Conservation (phyloP, 2,329 filamentous ascomycete species). For the Nemania sp. region DNA sequence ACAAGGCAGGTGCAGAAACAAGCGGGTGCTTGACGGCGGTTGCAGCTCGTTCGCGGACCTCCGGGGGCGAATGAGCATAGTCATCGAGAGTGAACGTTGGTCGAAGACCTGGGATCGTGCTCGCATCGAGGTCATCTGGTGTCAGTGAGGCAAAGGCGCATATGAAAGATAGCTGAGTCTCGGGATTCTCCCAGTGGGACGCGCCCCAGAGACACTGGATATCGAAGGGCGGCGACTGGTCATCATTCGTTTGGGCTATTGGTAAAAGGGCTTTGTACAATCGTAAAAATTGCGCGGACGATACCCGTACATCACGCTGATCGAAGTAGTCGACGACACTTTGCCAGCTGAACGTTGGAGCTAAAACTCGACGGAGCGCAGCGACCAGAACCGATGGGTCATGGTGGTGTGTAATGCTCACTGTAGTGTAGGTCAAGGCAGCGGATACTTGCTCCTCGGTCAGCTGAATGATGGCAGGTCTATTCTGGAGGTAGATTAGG, state of each 20-base stretch:
- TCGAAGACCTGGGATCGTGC: conserved; percentile 79
- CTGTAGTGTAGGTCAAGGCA: conserved; percentile 69
- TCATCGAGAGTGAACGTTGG: conserved; percentile 71
- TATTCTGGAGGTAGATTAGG: conserved; percentile 55
- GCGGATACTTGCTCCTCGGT: conserved; percentile 81
- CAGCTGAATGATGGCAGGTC: conserved; percentile 62
- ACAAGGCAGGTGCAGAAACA: conserved; percentile 83
- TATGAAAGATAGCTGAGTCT: conserved; percentile 92
- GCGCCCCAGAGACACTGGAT: conserved; percentile 91
- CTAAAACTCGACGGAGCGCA: conserved; percentile 63
- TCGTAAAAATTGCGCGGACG: conserved; percentile 76
- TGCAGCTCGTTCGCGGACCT: conserved; percentile 56
- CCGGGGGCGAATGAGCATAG: conserved; percentile 53
- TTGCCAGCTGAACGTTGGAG: conserved; percentile 68
- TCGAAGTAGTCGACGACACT: conserved; percentile 81
- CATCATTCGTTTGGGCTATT: conserved; percentile 61
- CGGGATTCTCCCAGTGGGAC: conserved; percentile 74
- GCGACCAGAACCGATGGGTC: conserved; percentile 61
- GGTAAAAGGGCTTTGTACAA: conserved; percentile 80
- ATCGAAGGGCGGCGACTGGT: conserved; percentile 65
- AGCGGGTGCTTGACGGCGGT: conserved; percentile 81
- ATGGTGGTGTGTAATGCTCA: conserved; percentile 59
- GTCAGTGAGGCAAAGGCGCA: conserved; percentile 80
- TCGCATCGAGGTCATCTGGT: conserved; percentile 77
- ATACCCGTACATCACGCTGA: conserved; percentile 73